Conservation (phyloP, 2,329 filamentous ascomycete species). For the Colletotrichum tropicicola region DNA sequence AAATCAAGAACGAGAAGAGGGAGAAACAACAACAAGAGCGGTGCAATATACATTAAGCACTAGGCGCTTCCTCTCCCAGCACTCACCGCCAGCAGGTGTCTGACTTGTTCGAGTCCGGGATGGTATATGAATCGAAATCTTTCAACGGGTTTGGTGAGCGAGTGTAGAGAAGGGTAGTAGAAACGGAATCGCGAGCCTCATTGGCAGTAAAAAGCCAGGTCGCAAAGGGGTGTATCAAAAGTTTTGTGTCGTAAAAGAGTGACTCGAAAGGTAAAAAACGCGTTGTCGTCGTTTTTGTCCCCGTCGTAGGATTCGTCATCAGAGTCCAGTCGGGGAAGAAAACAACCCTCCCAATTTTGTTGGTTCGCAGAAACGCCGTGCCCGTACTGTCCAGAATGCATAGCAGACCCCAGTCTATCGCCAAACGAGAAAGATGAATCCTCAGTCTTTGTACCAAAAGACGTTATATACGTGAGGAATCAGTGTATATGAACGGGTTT, state of each 20-base stretch:
- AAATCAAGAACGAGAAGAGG: conserved; percentile 12
- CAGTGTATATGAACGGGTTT: conserved; percentile 7
- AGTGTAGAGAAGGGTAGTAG: conserved; percentile 43
- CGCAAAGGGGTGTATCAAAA: conserved; percentile 34
- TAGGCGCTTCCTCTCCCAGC: conserved; percentile 22
- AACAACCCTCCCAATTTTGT: not conserved
- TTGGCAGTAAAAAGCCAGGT: not conserved
- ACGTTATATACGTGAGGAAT: conserved; percentile 25
- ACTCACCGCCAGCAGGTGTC: conserved; percentile 5
- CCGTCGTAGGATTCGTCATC: conserved; percentile 20
- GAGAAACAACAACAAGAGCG: conserved; percentile 7
- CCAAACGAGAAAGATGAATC: conserved; percentile 30
- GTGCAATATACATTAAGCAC: conserved; percentile 33
- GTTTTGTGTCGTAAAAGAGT: conserved; percentile 29
- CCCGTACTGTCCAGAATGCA: conserved; percentile 30
- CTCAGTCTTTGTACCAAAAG: conserved; percentile 25
- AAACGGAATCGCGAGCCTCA: conserved; percentile 25
- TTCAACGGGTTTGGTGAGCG: conserved; percentile 33
- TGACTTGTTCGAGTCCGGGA: conserved; percentile 27
- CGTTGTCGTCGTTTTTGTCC: conserved; percentile 14
- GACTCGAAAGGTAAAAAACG: conserved; percentile 31
- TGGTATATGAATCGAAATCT: conserved; percentile 35
- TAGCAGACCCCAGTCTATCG: conserved; percentile 27
- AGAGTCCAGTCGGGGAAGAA: conserved; percentile 15
- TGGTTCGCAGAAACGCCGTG: conserved; percentile 32